Base-by-base conservation (phyloP, 805 yeast genomes). In the Lipomyces lipofer region DNA sequence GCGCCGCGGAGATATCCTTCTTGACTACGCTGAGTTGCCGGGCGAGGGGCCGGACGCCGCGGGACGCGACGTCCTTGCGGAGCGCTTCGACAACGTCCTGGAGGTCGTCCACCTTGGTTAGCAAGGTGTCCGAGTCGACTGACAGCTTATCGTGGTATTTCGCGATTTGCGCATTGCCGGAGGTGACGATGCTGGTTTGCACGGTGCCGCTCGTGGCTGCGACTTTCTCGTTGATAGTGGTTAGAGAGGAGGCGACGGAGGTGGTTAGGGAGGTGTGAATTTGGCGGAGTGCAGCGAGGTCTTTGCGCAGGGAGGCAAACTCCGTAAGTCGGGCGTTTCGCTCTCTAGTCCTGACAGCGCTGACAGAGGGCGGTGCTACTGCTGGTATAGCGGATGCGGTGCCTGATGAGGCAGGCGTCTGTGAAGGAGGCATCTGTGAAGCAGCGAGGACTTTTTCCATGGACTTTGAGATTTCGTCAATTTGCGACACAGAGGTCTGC, bases 41-140 rank as follows among this genome's bases (percentile, higher is more conserved):
- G 49, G 78, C 82, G 0, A 89, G 73, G 13, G 96, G 90, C 33
- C 89, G 79, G 0, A 90, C 90, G 19, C 97, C 96, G 59, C 97
- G 79, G 56, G 84, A 85, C 0, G 96, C 95, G 12, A 94, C 96
- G 71, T 91, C 98, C 63, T 88, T 84, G 51, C 97, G 76, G 51
- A 92, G 73, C 0, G 88, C 88, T 66, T 94, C 99, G 67, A 94
- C 87, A 8, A 87, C 71, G 70, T 94, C 99, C 66, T 91, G 97
- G 17, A 94, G 73, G 62, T 89, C 97, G 68, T 94, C 99, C 4
- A 92, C 92, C 59, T 78, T 80, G 0, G 92, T 83, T 30, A 94
- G 75, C 8, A 94, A 71, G 0, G 67, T 65, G 67, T 89, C 96
- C 6, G 95, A 84, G 13, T 87, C 91, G 43, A 79, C 81, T 6